These are phyloP conservation scores for Colletotrichum tropicicola DNA, from an alignment of 2,329 filamentous ascomycete species.

Conservation along the genomic window DNA sequence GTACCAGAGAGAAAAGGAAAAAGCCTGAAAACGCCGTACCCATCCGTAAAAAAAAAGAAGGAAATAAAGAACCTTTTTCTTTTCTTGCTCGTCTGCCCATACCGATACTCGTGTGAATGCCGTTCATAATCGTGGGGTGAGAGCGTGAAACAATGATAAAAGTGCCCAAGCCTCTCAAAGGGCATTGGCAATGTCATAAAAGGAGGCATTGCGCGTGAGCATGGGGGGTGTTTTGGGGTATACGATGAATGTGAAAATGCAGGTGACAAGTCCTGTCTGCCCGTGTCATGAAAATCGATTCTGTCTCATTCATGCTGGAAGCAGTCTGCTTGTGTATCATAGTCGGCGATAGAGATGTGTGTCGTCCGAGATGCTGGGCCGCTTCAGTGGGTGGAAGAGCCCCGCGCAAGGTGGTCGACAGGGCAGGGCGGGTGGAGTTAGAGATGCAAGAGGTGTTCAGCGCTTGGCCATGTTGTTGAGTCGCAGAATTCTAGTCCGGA, in stretches of 20 bases:
- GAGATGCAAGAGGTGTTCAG: conserved; percentile 10
- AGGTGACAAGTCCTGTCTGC: conserved; percentile 3
- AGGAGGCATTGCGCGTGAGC: neutral
- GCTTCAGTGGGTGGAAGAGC: no score
- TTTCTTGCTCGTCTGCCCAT: conserved; percentile 26
- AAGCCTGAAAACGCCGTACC: conserved; percentile 17
- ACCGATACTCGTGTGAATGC: conserved; percentile 20
- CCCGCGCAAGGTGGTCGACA: no score
- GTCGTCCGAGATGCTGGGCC: no score
- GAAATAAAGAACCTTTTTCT: conserved; percentile 8
- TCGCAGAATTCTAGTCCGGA: conserved; percentile 64
- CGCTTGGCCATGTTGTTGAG: conserved; percentile 39
- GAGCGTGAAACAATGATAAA: conserved; percentile 5
- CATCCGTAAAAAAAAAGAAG: neutral
- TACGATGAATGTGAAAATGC: conserved; percentile 7
- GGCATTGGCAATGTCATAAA: conserved; percentile 13
- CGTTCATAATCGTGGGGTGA: conserved; percentile 22
- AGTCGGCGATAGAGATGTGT: neutral
- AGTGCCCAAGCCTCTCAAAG: conserved; percentile 16
- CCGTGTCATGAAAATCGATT: neutral
- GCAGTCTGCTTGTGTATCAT: neutral
- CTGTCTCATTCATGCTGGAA: neutral
- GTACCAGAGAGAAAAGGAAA: conserved; percentile 6
- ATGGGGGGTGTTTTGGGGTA: neutral
- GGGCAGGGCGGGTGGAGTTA: no score